phyloP scores from a whole-genome alignment of 164 flowering plant genomes.

The Vitis cinerea region DNA sequence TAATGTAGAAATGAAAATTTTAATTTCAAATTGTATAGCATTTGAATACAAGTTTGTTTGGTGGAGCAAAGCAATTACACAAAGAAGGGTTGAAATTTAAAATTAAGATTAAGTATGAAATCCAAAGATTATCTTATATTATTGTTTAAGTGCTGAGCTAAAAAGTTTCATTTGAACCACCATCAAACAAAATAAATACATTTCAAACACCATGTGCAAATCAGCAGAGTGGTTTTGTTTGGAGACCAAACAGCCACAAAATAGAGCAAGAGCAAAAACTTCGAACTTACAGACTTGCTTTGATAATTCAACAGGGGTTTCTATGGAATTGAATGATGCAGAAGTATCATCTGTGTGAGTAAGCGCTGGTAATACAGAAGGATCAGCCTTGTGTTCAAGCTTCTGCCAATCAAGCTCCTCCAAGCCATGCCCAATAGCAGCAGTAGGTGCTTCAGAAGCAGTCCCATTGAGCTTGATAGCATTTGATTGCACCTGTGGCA shows the following conservation, averaged over 20 bases:
- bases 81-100: too few species aligned
- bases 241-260: not conserved
- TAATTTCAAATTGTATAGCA: too few species aligned
- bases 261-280: not conserved
- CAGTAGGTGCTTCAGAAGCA: constrained; percentile 5
- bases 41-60: too few species aligned
- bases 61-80: too few species aligned
- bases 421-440: constrained; percentile 27
- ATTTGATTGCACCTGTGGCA: constrained; percentile 13
- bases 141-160: not conserved
- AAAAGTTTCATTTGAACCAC: not conserved
- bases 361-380: constrained; percentile 12
- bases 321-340: constrained; percentile 12
- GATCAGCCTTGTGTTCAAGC: constrained; percentile 11
- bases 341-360: constrained; percentile 21
- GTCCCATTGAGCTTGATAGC: not conserved
- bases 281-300: constrained; percentile 31
- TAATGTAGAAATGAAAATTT: too few species aligned
- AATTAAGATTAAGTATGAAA: too few species aligned
- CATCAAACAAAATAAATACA: not conserved
- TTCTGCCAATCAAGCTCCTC: constrained; percentile 36
- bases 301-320: constrained; percentile 11
- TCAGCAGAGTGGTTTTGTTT: too few species aligned
- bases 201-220: too few species aligned
- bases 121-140: too few species aligned